phyloP scores from a whole-genome alignment of 257 asterid genomes.

The Knoxia roxburghii region DNA sequence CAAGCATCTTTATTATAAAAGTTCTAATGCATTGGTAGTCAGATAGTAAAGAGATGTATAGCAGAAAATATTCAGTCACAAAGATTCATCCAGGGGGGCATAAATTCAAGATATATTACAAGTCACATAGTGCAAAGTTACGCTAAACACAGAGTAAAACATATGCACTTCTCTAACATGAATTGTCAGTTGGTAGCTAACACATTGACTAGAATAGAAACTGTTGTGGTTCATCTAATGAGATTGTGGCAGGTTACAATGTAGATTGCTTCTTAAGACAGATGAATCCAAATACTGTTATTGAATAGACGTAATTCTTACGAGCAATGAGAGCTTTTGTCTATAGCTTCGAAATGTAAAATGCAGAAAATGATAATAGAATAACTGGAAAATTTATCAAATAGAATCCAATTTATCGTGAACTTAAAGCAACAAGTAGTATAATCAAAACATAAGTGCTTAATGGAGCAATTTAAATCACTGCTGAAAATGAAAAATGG shows the following conservation, averaged over 20 bases:
- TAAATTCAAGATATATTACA: not conserved
- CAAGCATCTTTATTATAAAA: not conserved
- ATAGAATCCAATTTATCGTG: no score
- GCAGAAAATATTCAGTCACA: not conserved
- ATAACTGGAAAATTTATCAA: no score
- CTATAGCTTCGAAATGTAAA: not conserved
- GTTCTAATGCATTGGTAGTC: conserved; percentile 2
- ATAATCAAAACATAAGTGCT: no score
- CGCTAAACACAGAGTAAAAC: not conserved
- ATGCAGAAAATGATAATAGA: no score
- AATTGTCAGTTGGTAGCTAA: not conserved
- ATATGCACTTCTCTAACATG: not conserved
- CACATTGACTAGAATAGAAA: not conserved
- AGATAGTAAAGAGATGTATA: not conserved
- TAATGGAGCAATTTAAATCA: not conserved
- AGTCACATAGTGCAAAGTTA: not conserved
- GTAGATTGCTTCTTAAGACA: not conserved
- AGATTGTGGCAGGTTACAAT: not conserved
- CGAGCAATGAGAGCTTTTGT: not conserved
- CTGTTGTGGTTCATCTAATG: not conserved
- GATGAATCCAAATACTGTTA: not conserved
- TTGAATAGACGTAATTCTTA: not conserved
- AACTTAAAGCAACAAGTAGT: no score
- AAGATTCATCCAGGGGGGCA: not conserved
- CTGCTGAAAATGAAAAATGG: not conserved